A percentile compares a stretch with the other conserved stretches of the same genome.
Conservation (phyloP, 2,329 filamentous ascomycete species). For the Diaporthe longicolla region DNA sequence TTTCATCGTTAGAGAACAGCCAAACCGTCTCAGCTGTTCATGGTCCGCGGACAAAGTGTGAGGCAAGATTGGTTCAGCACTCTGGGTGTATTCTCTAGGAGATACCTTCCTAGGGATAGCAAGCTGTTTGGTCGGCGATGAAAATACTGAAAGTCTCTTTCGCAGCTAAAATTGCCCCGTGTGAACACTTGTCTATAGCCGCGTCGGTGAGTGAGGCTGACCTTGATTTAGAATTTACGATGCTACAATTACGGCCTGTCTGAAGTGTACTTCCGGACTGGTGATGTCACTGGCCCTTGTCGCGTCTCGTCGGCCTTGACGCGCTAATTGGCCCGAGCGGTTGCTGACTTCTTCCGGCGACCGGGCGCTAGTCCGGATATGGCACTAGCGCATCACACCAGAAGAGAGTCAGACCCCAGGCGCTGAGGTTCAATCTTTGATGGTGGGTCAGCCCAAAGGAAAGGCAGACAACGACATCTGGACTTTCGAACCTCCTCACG, state of each 20-base stretch:
- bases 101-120: no score
- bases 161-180: neutral
- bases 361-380: constrained; percentile 21
- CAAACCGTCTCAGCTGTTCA: no score
- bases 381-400: constrained; percentile 35
- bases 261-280: neutral
- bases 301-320: constrained; percentile 1
- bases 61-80: neutral
- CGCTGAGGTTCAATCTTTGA: constrained; percentile 16
- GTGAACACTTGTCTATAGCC: neutral
- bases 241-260: neutral
- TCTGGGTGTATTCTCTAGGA: no score
- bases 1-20: neutral
- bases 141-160: no score
- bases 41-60: neutral
- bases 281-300: neutral
- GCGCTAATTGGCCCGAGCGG: constrained; percentile 38
- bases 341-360: constrained; percentile 28
- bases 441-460: constrained; percentile 32
- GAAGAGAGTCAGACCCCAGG: constrained; percentile 17
- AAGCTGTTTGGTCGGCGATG: neutral
- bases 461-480: constrained; percentile 27
- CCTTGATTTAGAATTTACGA: neutral
- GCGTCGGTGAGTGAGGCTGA: neutral
- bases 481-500: constrained; percentile 20